phyloP scores from a whole-genome alignment of 139 green algal genomes.

The Chlamydomonas incerta region DNA sequence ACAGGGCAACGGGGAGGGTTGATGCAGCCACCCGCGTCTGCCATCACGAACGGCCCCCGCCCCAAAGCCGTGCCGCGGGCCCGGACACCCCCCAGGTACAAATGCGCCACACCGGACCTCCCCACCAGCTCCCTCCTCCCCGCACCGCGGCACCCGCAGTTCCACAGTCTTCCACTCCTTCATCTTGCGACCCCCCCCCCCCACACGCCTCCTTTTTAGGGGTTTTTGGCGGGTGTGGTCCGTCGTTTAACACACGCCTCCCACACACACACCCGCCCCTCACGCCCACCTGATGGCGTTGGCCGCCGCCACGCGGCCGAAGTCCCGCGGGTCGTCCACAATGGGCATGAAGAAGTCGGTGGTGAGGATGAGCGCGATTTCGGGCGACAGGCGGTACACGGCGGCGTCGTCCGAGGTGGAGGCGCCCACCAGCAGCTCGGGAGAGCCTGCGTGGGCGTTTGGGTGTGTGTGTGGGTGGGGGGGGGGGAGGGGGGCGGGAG shows the following conservation, averaged over 20 bases:
- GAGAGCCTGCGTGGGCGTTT: constrained; percentile 35
- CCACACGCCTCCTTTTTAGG: too few relatives aligned
- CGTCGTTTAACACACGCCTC: not conserved
- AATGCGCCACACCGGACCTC: too few relatives aligned
- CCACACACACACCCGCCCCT: not conserved
- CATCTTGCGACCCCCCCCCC: too few relatives aligned
- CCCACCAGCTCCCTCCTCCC: too few relatives aligned
- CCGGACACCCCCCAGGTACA: too few relatives aligned
- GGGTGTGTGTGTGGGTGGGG: not conserved
- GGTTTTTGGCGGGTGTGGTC: too few relatives aligned
- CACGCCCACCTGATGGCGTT: constrained; percentile 49
- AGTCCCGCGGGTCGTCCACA: constrained; percentile 52
- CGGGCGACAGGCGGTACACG: constrained; percentile 21
- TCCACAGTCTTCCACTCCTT: too few relatives aligned
- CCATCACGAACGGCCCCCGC: too few relatives aligned
- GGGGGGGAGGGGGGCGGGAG: not conserved
- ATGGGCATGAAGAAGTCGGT: constrained; percentile 64
- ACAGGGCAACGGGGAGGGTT: not conserved
- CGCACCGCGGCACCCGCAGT: too few relatives aligned
- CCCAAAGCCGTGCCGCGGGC: too few relatives aligned
- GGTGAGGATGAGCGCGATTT: constrained; percentile 45
- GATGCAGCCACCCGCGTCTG: too few relatives aligned
- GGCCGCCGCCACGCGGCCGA: constrained; percentile 50
- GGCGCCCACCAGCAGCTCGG: constrained; percentile 52
- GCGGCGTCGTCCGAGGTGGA: constrained; percentile 53